These are phyloP conservation scores for Hemisphaericaspora subhashii DNA, from an alignment of 1,139 yeast species.

Conservation along the genomic window DNA sequence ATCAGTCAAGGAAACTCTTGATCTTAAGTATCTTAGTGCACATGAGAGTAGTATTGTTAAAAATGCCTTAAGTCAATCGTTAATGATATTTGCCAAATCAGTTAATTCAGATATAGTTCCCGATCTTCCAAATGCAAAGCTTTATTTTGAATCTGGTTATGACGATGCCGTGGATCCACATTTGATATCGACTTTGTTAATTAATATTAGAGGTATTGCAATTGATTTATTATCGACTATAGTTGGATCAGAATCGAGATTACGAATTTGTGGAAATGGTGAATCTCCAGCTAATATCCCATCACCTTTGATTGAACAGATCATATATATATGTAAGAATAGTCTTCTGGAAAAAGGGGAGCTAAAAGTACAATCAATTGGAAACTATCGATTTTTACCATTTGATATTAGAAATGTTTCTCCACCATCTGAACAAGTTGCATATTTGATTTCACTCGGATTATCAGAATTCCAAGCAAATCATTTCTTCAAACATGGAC, in stretches of 20 bases:
- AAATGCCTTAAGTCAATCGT: conserved; percentile 40
- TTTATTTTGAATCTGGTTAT: conserved; percentile 28
- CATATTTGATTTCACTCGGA: conserved; percentile 49
- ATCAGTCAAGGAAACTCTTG: conserved; percentile 27
- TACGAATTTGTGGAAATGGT: conserved; percentile 9
- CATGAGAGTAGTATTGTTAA: conserved; percentile 37
- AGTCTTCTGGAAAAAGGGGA: conserved; percentile 28
- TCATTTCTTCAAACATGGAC: conserved; percentile 33
- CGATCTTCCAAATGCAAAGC: conserved; percentile 24
- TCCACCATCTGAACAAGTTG: conserved; percentile 52
- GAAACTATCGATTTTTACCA: conserved; percentile 35
- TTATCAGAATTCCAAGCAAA: conserved; percentile 39
- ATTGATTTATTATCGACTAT: conserved; percentile 34
- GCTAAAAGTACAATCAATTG: conserved; percentile 21
- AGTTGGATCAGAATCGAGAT: conserved; percentile 23
- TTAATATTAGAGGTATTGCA: conserved; percentile 41
- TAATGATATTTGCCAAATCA: conserved; percentile 42
- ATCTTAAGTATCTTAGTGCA: conserved; percentile 38
- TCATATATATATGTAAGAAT: conserved; percentile 35
- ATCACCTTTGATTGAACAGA: conserved; percentile 31
- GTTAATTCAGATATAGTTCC: conserved; percentile 28
- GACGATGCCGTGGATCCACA: conserved; percentile 20
- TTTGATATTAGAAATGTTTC: conserved; percentile 48
- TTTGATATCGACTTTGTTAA: conserved; percentile 32
- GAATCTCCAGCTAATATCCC: conserved; percentile 23